Evolutionary conservation across 1,139 yeast species (phyloP).

Genomic region (Zhuliangozyma blackwelliae): DNA sequence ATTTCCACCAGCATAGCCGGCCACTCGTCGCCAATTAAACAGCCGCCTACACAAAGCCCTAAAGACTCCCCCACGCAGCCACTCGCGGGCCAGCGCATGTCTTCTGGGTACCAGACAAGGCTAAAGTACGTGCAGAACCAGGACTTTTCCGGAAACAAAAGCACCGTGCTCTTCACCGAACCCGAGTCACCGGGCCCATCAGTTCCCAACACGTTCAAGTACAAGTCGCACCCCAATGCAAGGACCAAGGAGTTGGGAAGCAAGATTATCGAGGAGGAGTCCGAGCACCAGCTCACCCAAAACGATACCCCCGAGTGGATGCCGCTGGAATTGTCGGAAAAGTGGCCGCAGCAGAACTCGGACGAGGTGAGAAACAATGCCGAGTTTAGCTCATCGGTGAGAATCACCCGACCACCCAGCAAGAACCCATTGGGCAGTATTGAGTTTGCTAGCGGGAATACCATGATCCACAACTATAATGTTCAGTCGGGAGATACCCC

Average conservation of each 20-base stretch:
- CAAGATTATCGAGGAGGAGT: conserved; percentile 4
- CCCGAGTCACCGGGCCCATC: conserved; percentile 23
- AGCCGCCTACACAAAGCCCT: too few species aligned
- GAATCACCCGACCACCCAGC: conserved; percentile 20
- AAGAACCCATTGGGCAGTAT: conserved; percentile 11
- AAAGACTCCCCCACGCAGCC: too few species aligned
- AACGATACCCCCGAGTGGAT: conserved; percentile 40
- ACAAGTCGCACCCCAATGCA: conserved; percentile 46
- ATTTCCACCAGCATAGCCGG: background rate
- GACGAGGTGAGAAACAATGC: conserved; percentile 4
- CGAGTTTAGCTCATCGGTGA: conserved; percentile 29
- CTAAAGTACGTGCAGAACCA: conserved; percentile 32
- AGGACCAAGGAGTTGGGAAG: conserved; percentile 31
- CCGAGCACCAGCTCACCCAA: background rate
- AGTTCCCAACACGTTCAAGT: conserved; percentile 44
- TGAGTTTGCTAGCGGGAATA: conserved; percentile 23
- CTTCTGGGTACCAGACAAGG: conserved; percentile 20
- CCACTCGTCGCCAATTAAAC: conserved; percentile 3
- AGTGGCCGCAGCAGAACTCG: conserved; percentile 20
- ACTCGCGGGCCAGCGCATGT: too few species aligned
- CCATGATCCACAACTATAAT: conserved; percentile 37
- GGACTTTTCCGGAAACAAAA: conserved; percentile 22
- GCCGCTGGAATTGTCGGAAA: conserved; percentile 37
- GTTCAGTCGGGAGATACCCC: conserved; percentile 24
- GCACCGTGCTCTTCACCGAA: conserved; percentile 5